phyloP scores from a whole-genome alignment of 1,284 basidiomycete genomes.

The Phellopilus nigrolimitatus region DNA sequence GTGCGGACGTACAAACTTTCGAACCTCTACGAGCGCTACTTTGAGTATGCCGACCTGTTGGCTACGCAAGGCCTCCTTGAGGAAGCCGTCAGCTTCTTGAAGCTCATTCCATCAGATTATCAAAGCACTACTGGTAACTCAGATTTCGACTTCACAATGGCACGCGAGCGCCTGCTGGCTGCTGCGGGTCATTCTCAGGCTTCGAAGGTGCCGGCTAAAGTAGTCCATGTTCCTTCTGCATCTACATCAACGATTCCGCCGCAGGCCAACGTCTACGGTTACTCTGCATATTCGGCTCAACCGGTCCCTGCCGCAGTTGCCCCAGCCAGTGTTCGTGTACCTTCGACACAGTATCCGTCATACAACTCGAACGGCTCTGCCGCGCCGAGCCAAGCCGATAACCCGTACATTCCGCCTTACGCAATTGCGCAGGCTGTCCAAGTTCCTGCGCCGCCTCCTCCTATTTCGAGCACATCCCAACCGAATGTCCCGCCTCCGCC shows the following conservation, averaged over 20 bases:
- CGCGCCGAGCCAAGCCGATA: slow-evolving; percentile 12
- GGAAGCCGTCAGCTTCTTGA: slow-evolving; percentile 79
- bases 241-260: slow-evolving; percentile 9
- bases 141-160: slow-evolving; percentile 52
- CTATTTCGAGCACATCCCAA: slow-evolving; percentile 23
- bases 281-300: slow-evolving; percentile 16
- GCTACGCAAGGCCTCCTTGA: slow-evolving; percentile 86
- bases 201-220: background rate
- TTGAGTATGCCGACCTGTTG: slow-evolving; percentile 92
- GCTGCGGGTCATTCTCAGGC: slow-evolving; percentile 36
- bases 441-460: slow-evolving; percentile 28
- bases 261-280: slow-evolving; percentile 9
- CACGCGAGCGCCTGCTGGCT: slow-evolving; percentile 56
- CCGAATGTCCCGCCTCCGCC: slow-evolving; percentile 34
- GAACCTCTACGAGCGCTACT: slow-evolving; percentile 86
- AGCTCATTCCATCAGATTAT: slow-evolving; percentile 80
- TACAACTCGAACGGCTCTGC: slow-evolving; percentile 16
- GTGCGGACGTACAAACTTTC: slow-evolving; percentile 80
- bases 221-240: slow-evolving; percentile 6
- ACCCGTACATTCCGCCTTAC: slow-evolving; percentile 22
- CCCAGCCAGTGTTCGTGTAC: slow-evolving; percentile 5
- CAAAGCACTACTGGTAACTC: slow-evolving; percentile 52
- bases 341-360: slow-evolving; percentile 6
- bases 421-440: slow-evolving; percentile 25
- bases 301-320: background rate